Percentiles rank a stretch among this genome's conserved stretches.
Conservation (phyloP, 164 flowering plant genomes). For the Berberis vulgaris region DNA sequence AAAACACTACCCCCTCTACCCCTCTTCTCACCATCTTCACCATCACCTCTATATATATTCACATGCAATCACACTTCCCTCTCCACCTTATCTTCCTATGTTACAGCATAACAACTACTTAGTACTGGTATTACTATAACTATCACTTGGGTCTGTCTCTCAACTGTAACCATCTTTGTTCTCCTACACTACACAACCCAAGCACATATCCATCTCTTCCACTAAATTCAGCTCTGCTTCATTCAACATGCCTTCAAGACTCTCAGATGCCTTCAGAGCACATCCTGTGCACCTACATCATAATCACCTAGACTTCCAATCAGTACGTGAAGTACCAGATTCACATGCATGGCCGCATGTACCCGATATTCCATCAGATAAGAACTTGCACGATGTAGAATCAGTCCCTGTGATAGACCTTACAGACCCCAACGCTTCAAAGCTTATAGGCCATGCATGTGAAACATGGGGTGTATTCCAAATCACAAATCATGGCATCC, state of each 20-base stretch:
- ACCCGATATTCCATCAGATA: neutral
- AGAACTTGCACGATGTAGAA: neutral
- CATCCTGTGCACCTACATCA: conserved; percentile 4
- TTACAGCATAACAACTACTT: neutral
- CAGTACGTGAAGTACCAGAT: conserved; percentile 12
- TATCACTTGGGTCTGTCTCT: no score
- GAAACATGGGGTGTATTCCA: conserved; percentile 35
- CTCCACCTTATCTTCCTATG: neutral
- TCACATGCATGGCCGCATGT: neutral
- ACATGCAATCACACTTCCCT: neutral
- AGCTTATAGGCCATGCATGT: conserved; percentile 24
- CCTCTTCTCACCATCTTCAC: neutral
- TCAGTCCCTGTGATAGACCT: conserved; percentile 30
- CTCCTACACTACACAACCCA: no score
- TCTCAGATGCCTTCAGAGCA: conserved; percentile 28
- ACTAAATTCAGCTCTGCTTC: no score
- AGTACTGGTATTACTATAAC: no score
- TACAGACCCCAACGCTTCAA: conserved; percentile 9
- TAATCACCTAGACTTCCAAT: conserved; percentile 12
- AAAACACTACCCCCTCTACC: neutral
- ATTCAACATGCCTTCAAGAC: conserved; percentile 43
- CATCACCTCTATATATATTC: neutral
- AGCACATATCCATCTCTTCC: no score
- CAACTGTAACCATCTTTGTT: no score
- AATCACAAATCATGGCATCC: conserved; percentile 29